phyloP scores from a whole-genome alignment of 805 yeast species.

The Torulaspora quercuum region DNA sequence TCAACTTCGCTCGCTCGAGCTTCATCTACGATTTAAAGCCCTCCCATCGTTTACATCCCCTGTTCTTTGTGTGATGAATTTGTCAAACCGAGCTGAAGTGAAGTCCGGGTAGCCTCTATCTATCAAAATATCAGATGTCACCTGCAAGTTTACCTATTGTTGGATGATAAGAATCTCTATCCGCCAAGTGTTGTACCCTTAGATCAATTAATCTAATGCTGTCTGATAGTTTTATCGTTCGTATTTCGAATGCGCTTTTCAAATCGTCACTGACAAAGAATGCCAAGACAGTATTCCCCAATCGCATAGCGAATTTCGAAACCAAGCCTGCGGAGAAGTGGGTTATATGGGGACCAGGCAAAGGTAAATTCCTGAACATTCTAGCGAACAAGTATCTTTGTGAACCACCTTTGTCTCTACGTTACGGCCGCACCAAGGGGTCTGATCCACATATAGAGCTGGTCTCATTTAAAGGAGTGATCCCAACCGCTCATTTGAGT shows the following conservation, averaged over 20 bases:
- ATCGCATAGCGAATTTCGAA: conserved; percentile 22
- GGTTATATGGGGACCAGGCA: conserved; percentile 41
- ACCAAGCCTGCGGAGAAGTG: conserved; percentile 39
- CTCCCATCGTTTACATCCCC: no score
- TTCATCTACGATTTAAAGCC: no score
- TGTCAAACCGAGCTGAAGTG: no score
- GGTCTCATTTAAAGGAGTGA: conserved; percentile 47
- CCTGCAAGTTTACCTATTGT: no score
- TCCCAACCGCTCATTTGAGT: conserved; percentile 67
- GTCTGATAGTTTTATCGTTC: conserved; percentile 14
- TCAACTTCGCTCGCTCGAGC: no score
- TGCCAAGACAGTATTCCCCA: conserved; percentile 32
- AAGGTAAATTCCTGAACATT: conserved; percentile 28
- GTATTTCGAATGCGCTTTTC: conserved; percentile 37
- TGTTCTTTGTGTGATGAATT: no score
- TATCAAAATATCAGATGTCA: no score
- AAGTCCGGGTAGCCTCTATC: no score
- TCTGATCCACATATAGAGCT: conserved; percentile 23
- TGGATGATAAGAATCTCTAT: no score
- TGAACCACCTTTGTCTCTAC: conserved; percentile 28
- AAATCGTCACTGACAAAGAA: conserved; percentile 37
- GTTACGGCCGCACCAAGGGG: conserved; percentile 15
- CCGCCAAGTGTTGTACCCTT: no score
- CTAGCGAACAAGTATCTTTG: conserved; percentile 28
- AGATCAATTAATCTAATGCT: conserved; percentile 1